phyloP scores from a whole-genome alignment of 257 asterid genomes.

The Solanum virginianum region DNA sequence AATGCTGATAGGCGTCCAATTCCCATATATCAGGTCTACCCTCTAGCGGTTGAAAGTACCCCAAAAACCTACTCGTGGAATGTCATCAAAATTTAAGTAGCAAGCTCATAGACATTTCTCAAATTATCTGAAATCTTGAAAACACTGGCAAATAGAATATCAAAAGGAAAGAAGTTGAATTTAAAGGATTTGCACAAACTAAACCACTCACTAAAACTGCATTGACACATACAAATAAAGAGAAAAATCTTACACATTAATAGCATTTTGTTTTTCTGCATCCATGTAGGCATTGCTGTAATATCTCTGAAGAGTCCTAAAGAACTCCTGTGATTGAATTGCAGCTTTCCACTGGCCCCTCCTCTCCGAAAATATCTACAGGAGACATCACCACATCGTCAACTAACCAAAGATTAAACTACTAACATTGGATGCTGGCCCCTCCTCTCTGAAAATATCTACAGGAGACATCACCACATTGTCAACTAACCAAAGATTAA shows the following conservation, averaged over 20 bases:
- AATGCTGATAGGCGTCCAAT: slow-evolving; percentile 60
- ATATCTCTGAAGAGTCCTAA: slow-evolving; percentile 92
- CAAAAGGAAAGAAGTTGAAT: neutral
- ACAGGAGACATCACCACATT: neutral
- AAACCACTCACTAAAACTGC: slow-evolving; percentile 1
- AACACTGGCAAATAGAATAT: neutral
- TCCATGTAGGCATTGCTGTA: slow-evolving; percentile 95
- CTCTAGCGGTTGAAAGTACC: slow-evolving; percentile 74
- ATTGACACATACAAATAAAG: neutral
- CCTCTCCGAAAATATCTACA: slow-evolving; percentile 81
- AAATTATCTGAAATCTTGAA: neutral
- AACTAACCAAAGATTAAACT: neutral
- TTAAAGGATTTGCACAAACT: neutral
- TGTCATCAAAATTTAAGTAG: neutral
- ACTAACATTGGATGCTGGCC: slow-evolving; percentile 21
- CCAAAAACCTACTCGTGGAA: slow-evolving; percentile 67
- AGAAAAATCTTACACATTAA: slow-evolving; percentile 62
- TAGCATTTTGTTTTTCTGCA: slow-evolving; percentile 85
- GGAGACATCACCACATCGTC: neutral
- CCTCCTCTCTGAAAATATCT: slow-evolving; percentile 92
- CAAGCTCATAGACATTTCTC: neutral
- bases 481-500: slow-evolving; percentile 1
- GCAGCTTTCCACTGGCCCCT: slow-evolving; percentile 99
- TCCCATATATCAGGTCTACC: slow-evolving; percentile 88
- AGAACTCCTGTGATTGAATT: slow-evolving; percentile 89